These are phyloP conservation scores for Cruciata laevipes DNA, from an alignment of 257 asterid species.

Conservation along the genomic window DNA sequence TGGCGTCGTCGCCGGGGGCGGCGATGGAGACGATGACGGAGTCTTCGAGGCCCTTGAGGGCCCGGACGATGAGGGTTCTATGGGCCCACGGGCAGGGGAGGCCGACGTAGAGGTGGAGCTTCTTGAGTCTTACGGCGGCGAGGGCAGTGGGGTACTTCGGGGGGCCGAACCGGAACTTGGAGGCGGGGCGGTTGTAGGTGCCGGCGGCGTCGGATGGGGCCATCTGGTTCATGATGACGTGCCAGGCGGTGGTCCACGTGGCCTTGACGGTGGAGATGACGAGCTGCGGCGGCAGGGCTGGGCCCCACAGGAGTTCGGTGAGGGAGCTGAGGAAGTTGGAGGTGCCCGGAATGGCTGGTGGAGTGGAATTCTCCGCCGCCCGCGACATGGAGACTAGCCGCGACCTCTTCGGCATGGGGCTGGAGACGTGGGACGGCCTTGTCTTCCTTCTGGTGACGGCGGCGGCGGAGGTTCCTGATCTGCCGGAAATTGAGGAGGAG, in stretches of 20 bases:
- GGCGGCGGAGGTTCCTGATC: neutral
- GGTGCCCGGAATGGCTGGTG: slow-evolving; percentile 19
- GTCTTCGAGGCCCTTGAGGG: slow-evolving; percentile 74
- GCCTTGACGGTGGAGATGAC: slow-evolving; percentile 93
- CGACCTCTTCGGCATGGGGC: neutral
- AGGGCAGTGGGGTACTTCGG: neutral
- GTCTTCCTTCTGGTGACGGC: neutral
- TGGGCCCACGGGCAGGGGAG: slow-evolving; percentile 99
- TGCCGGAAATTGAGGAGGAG: no score
- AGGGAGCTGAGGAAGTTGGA: slow-evolving; percentile 52
- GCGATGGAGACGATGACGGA: slow-evolving; percentile 65
- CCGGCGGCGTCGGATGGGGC: slow-evolving; percentile 88
- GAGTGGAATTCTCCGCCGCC: neutral
- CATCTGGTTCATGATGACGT: slow-evolving; percentile 95
- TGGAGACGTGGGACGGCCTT: slow-evolving; percentile 4
- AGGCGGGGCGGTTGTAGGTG: slow-evolving; percentile 68
- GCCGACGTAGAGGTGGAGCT: slow-evolving; percentile 85
- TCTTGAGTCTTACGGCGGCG: slow-evolving; percentile 19
- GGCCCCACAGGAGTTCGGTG: slow-evolving; percentile 78
- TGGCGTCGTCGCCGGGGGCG: slow-evolving; percentile 69
- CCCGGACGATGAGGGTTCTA: slow-evolving; percentile 88
- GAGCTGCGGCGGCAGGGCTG: slow-evolving; percentile 81
- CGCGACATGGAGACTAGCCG: slow-evolving; percentile 1
- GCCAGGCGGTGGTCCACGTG: slow-evolving; percentile 90
- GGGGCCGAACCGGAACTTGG: slow-evolving; percentile 56